Evolutionary conservation across 345 rosid genomes (phyloP), one percentile per base, ranked within the genome.

Genomic region (Chamaenerion angustifolium): DNA sequence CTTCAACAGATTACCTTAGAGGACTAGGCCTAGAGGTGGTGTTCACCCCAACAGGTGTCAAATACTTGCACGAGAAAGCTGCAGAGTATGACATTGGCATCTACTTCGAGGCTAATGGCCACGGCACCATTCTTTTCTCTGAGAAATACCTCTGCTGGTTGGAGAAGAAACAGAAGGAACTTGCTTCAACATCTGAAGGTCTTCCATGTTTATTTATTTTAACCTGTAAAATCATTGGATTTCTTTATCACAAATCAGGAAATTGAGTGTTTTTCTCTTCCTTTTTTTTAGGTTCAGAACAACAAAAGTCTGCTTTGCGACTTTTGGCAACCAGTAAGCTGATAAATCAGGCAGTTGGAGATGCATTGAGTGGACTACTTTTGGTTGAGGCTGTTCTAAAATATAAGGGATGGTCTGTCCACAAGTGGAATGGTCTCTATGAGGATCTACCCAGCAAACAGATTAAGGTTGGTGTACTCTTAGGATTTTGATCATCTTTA

Each of bases 71-170:
- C 40, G 83, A 78, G 64, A 77, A 80, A 62, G 96, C 96, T 64
- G 80, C 75, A 3, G 71, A 69, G 43, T 92, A 60, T 75, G 96
- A 92, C 62, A 71, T 92, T 42, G 98, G 98, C 40, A 81, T 90
- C 54, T 90, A 92, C 67, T 92, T 92, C 41, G 98, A 92, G 64
- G 96, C 96, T 57, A 92, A 92, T 75, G 98, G 98, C 31, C 98
- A 92, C 42, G 98, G 98, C 51, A 92, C 98, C 62, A 71, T 92
- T 61, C 61, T 92, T 62, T 92, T 82, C 71, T 78, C 83, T 4
- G 87, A 83, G 48, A 19, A 61, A 50, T 81, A 69, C 62, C 56
- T 80, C 40, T 58, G 71, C 40, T 71, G 74, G 83, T 67, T 92
- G 55, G 85, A 68, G 54, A 54, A 60, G 17, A 78, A 60, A 70